phyloP scores from a whole-genome alignment of 129 eudicot genomes.

The Erigeron canadensis region DNA sequence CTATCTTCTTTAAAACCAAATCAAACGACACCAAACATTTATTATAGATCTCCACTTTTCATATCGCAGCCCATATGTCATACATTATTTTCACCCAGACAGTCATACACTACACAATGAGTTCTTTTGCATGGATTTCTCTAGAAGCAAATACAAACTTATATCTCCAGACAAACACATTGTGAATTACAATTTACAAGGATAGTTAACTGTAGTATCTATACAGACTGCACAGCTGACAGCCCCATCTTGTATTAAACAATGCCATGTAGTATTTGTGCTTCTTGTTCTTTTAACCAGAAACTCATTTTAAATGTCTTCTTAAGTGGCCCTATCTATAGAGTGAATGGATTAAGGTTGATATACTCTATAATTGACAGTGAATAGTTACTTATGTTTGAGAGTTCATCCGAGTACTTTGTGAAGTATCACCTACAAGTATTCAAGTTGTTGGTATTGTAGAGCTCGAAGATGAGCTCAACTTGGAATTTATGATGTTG shows the following conservation, averaged over 20 bases:
- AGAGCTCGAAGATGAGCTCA: not conserved
- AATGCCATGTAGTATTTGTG: slow-evolving; percentile 7
- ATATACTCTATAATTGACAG: not conserved
- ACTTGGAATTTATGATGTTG: not conserved
- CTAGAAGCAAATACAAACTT: slow-evolving; percentile 5
- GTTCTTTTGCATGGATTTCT: not conserved
- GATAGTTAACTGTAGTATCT: not conserved
- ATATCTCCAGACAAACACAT: not conserved
- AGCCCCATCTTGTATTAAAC: slow-evolving; percentile 3
- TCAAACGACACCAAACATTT: not conserved
- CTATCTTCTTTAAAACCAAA: slow-evolving; percentile 9
- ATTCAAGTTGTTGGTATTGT: not conserved
- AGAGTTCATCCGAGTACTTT: too few relatives aligned
- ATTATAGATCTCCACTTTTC: not conserved
- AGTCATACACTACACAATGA: not conserved
- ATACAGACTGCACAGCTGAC: not conserved
- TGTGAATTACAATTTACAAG: not conserved
- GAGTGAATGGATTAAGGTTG: not conserved
- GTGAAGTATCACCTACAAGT: not conserved
- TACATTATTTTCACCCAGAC: not conserved
- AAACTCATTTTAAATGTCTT: not conserved
- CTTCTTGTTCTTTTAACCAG: not conserved
- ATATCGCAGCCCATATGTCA: too few relatives aligned
- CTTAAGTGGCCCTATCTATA: not conserved
- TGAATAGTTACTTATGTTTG: not conserved